Base-by-base conservation (phyloP, 1,284 basidiomycete genomes). In the Afroboletus lepidellus region DNA sequence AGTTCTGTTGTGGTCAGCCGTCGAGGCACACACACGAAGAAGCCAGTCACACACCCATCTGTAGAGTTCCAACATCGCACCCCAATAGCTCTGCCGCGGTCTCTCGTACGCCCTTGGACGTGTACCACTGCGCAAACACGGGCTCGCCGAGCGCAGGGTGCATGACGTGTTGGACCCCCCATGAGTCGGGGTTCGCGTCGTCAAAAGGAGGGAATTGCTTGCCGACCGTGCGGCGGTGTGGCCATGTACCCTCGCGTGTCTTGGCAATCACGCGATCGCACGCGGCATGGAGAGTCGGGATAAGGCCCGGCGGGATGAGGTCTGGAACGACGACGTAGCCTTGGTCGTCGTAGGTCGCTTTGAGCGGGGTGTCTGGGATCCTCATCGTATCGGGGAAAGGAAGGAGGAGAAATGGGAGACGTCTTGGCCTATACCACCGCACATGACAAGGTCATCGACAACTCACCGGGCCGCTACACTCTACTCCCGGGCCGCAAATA, bases 161-260 rank as follows among this genome's bases (percentile, higher is more conserved):
- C 88, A 91, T 90, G 42, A 88, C 66, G 62, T 90, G 87, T 60
- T 90, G 88, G 8, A 90, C 83, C 2, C 89, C 89, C 89, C 90
- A 92, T 4, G 82, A 82, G 66, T 92, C 88, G 1, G 78, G 76
- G 45, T 78, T 69, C 32, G 75, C 75, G 29, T 78, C 39, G 36
- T 59, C 57, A 62, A 78, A 92, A 0, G 90, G 90, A 1, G 91
- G 90, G 59, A 92, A 93, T 64, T 90, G 88, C 56, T 85, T 86
- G 13, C 91, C 90, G 13, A 93, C 87, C 1, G 84, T 83, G 41
- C 90, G 79, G 2, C 85, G 75, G 58, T 87, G 76, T 0, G 78
- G 72, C 91, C 90, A 93, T 8, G 69, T 57, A 4, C 87, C 87
- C 0, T 71, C 54, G 15, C 90, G 81, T 0, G 88, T 87, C 34